Conservation (phyloP, 2,329 filamentous ascomycete genomes). For the Phoma sp. region DNA sequence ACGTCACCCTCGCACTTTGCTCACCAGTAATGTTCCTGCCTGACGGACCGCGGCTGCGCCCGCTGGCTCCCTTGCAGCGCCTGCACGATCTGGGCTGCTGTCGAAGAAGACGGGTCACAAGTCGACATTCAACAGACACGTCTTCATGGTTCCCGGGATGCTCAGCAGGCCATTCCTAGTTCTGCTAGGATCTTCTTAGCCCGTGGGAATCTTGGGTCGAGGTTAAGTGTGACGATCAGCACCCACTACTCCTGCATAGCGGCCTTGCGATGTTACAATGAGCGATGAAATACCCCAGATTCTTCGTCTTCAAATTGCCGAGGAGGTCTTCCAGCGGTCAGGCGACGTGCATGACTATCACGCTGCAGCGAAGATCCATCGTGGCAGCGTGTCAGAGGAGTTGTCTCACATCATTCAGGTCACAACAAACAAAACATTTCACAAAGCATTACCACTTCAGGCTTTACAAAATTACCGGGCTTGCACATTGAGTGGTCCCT, state of each 20-base stretch:
- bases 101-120: not conserved
- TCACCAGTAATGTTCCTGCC: not conserved
- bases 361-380: not conserved
- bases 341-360: not conserved
- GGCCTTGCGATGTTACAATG: constrained; percentile 1
- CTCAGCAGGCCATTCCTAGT: not conserved
- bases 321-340: constrained; percentile 1
- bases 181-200: not conserved
- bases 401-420: not conserved
- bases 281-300: not conserved
- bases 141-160: not conserved
- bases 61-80: constrained; percentile 8
- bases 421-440: not conserved
- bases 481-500: not conserved
- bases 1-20: constrained; percentile 14
- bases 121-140: not conserved
- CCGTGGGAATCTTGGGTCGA: constrained; percentile 1
- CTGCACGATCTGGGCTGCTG: constrained; percentile 1
- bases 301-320: not conserved
- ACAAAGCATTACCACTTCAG: not conserved
- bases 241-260: not conserved
- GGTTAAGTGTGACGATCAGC: constrained; percentile 2
- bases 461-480: not conserved
- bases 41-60: constrained; percentile 1
- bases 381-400: not conserved